Base-by-base conservation (phyloP, 2,329 filamentous ascomycete genomes). In the Colletotrichum orchidophilum region DNA sequence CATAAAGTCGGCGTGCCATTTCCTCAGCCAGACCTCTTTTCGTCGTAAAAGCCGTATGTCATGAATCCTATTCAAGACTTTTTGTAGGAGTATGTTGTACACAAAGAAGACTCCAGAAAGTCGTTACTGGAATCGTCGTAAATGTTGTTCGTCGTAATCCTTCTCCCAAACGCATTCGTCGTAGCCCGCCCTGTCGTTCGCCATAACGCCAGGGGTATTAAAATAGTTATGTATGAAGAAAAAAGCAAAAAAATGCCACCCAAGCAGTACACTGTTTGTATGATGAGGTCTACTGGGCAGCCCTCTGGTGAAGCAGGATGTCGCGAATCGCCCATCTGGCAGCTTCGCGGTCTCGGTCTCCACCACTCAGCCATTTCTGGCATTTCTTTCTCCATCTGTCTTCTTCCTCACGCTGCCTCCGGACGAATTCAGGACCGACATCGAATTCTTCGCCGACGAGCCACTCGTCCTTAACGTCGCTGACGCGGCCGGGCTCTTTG, bases 391-490 rank as follows among this genome's bases (percentile, higher is more conserved):
- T 88, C 96, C 96, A 99, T 72, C 94, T 88, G 58, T 94, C 92
- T 83, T 99, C 96, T 82, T 99, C 96, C 77, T 96, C 94, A 71
- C 93, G 89, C 79, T 98, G 96, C 73, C 95, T 88, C 76, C 92
- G 88, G 73, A 98, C 92, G 78, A 98, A 99, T 80, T 97, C 94
- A 3, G 96, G 96, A 0, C 96, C 96, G 66, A 99, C 94, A 79
- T 99, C 96, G 77, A 99, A 99, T 80, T 99, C 96, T 81, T 99
- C 96, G 63, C 94, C 94, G 13, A 98, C 93, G 60, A 94, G 90
- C 88, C 94, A 96, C 77, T 95, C 93, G 76, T 95, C 93, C 69
- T 90, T 90, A 73, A 90, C 81, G 64, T 92, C 90, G 76, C 88
- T 91, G 75, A 85, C 83, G 24, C 89, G 87, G 26, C 83, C 82